A percentile compares a stretch with the other conserved stretches of the same genome.
phyloP scores from a whole-genome alignment of 805 yeast species.

The Hanseniaspora jakobsenii region DNA sequence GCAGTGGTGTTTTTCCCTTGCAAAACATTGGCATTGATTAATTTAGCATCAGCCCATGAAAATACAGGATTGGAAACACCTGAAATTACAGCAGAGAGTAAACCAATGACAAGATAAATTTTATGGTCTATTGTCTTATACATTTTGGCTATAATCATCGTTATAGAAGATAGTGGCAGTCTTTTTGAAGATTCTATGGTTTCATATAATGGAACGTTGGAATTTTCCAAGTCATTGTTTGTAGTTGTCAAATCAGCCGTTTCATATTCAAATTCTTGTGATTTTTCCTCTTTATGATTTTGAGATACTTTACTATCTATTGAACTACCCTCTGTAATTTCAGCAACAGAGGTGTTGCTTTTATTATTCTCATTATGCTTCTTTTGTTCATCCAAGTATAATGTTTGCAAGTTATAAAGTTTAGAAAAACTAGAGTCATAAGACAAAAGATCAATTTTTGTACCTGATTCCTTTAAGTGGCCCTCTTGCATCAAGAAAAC shows the following conservation, averaged over 20 bases:
- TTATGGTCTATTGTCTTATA: constrained; percentile 22
- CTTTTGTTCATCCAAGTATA: neutral
- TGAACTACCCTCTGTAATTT: no score
- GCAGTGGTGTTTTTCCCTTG: constrained; percentile 20
- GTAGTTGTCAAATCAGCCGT: neutral
- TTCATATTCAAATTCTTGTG: constrained; percentile 13
- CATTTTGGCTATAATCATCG: constrained; percentile 21
- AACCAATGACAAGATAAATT: constrained; percentile 36
- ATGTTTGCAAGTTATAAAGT: constrained; percentile 3
- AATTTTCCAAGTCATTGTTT: neutral
- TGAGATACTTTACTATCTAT: neutral
- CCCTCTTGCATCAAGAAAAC: constrained; percentile 56
- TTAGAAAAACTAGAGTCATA: constrained; percentile 6
- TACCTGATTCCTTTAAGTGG: constrained; percentile 35
- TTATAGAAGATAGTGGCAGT: constrained; percentile 21
- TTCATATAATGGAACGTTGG: neutral
- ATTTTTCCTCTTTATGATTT: neutral
- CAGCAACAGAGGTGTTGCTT: no score
- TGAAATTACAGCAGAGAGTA: constrained; percentile 39
- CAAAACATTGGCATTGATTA: constrained; percentile 54
- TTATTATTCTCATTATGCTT: neutral
- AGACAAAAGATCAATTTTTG: constrained; percentile 27
- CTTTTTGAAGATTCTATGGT: neutral
- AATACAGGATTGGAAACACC: constrained; percentile 66
- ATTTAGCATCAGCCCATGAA: constrained; percentile 61